Base-by-base conservation (phyloP, 305 asterid genomes). In the Petunia hybrid region DNA sequence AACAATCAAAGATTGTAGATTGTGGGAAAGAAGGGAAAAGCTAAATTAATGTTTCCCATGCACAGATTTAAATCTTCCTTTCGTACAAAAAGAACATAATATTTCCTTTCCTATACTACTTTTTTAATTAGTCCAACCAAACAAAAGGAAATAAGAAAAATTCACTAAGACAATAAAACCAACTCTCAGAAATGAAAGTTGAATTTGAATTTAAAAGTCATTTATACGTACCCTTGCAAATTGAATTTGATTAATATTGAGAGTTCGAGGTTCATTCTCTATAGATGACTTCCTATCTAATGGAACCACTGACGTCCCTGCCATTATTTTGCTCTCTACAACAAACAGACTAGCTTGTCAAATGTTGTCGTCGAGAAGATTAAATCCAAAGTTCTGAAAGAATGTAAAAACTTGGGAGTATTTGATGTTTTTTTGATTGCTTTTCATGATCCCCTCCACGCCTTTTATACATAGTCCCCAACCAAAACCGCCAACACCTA, bases 231-330 rank as follows among this genome's bases (percentile, higher is more conserved):
- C 94, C 86, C 90, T 88, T 1, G 97, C 97, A 31, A 82, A 69
- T 1, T 88, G 88, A 80, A 91, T 82, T 83, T 91, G 94, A n/a
- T 67, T 5, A 41, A 85, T 79, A 64, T 80, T 84, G 7, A 91
- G 94, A 1, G 97, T 91, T 9, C 91, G 90, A 79, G 94, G 97
- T 78, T 91, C 97, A n/a, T 75, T 85, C 70, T 91, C 97, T 14
- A 91, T 90, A 0, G 97, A 91, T 4, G 97, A 90, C 61, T 82
- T 88, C 68, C 95, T 86, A 35, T 88, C 86, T 40, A 85, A 35
- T n/a, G 83, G 71, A 55, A 80, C 12, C 76, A 69, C 3, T 36
- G 79, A 8, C 63, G 65, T 9, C 10, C 59, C 65, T 43, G 51
- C 73, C 83, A 80, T 83, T 82, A 4, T 31, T 41, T 42, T 41